These are phyloP conservation scores for Prunus padus DNA, from an alignment of 306 rosid genomes.

Conservation along the genomic window DNA sequence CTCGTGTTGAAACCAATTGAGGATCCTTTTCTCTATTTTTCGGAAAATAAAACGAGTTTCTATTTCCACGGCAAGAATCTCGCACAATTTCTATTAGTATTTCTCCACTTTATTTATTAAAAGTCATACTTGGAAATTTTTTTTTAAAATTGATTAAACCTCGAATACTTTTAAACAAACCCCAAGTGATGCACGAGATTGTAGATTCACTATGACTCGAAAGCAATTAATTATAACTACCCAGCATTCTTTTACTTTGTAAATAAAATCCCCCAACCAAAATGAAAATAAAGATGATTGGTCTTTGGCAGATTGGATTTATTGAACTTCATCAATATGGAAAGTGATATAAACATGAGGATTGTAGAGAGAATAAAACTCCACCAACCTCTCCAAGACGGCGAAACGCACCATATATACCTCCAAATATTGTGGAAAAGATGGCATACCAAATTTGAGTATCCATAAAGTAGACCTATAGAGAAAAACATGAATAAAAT, in stretches of 20 bases:
- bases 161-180: neutral
- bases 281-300: neutral
- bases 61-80: neutral
- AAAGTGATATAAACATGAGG: neutral
- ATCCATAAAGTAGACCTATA: conserved; percentile 98
- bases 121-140: neutral
- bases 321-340: neutral
- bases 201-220: neutral
- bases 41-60: neutral
- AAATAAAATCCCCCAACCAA: neutral
- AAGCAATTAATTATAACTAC: neutral
- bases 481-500: conserved; percentile 7
- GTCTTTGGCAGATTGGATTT: neutral
- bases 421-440: conserved; percentile 85
- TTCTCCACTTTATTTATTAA: neutral
- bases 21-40: neutral
- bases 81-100: neutral
- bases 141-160: neutral
- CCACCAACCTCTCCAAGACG: conserved; percentile 94
- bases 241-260: neutral
- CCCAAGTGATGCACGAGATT: neutral
- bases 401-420: conserved; percentile 93
- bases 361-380: conserved; percentile 6
- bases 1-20: neutral
- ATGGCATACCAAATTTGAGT: conserved; percentile 99